These are phyloP conservation scores for Amanita thiersii DNA, from an alignment of 768 basidiomycete species.

Conservation along the genomic window DNA sequence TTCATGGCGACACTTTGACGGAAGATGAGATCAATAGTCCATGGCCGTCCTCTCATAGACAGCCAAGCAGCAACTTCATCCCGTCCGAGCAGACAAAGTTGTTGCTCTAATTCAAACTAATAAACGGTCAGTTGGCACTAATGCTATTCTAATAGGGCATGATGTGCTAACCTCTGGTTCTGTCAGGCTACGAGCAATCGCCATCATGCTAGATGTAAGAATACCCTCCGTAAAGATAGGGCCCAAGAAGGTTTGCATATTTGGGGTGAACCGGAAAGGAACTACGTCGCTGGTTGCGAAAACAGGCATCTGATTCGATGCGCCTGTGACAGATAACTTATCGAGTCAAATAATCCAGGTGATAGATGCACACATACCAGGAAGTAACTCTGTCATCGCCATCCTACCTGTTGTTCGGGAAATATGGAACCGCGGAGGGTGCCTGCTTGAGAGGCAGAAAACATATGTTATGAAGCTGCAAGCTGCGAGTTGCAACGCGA, in stretches of 20 bases:
- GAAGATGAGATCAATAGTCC: constrained; percentile 50
- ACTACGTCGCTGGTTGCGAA: constrained; percentile 81
- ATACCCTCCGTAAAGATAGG: constrained; percentile 87
- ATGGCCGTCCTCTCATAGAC: constrained; percentile 45
- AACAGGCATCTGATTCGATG: constrained; percentile 40
- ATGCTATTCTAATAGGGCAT: no score
- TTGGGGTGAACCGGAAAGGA: constrained; percentile 96
- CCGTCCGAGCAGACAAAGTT: constrained; percentile 82
- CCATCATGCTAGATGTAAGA: constrained; percentile 79
- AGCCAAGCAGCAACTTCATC: constrained; percentile 88
- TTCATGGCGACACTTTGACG: constrained; percentile 45
- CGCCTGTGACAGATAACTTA: constrained; percentile 20
- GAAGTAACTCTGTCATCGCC: constrained; percentile 88
- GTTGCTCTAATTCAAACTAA: constrained; percentile 88
- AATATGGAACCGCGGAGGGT: constrained; percentile 79
- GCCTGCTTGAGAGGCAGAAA: constrained; percentile 75
- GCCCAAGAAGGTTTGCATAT: constrained; percentile 90
- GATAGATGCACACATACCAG: constrained; percentile 38
- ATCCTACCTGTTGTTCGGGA: constrained; percentile 87
- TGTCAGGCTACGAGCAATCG: constrained; percentile 84
- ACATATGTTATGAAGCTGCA: constrained; percentile 90
- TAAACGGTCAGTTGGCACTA: constrained; percentile 8
- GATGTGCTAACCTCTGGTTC: constrained; percentile 88
- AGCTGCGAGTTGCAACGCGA: constrained; percentile 82
- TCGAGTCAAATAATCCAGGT: neutral